These are phyloP conservation scores for Aspergillus wentii DNA, from an alignment of 495 filamentous ascomycete species.

Conservation along the genomic window DNA sequence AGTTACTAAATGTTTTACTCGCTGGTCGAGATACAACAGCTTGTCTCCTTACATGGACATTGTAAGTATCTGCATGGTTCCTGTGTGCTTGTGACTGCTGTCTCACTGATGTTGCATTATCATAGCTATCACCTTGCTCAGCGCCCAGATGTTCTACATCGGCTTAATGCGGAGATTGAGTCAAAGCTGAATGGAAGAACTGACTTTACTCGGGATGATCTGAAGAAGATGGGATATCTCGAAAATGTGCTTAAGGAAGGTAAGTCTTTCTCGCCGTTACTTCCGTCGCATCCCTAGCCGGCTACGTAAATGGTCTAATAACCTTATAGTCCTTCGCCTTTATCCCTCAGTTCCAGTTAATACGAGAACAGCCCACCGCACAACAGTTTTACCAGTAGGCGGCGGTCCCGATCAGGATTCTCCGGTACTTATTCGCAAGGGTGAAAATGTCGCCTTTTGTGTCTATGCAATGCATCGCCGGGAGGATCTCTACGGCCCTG, in stretches of 20 bases:
- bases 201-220: constrained; percentile 26
- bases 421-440: constrained; percentile 61
- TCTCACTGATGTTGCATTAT: neutral
- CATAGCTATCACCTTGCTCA: constrained; percentile 22
- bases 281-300: too few species aligned
- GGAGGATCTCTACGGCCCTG: constrained; percentile 52
- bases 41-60: constrained; percentile 34
- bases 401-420: constrained; percentile 62
- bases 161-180: constrained; percentile 23
- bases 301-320: too few species aligned
- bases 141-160: constrained; percentile 14
- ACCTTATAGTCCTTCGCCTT: constrained; percentile 52
- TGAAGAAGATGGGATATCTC: constrained; percentile 36
- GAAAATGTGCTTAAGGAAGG: constrained; percentile 39
- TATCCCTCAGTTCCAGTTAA: constrained; percentile 75
- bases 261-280: too few species aligned
- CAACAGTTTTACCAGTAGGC: constrained; percentile 67
- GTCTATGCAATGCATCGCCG: constrained; percentile 22
- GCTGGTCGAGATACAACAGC: constrained; percentile 63
- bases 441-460: constrained; percentile 25
- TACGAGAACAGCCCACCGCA: constrained; percentile 58
- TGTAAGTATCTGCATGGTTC: constrained; percentile 8
- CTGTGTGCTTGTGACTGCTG: neutral
- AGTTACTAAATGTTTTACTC: constrained; percentile 52
- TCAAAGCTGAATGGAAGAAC: too few species aligned